phyloP scores from a whole-genome alignment of 768 basidiomycete species.

The Epithele typhae region DNA sequence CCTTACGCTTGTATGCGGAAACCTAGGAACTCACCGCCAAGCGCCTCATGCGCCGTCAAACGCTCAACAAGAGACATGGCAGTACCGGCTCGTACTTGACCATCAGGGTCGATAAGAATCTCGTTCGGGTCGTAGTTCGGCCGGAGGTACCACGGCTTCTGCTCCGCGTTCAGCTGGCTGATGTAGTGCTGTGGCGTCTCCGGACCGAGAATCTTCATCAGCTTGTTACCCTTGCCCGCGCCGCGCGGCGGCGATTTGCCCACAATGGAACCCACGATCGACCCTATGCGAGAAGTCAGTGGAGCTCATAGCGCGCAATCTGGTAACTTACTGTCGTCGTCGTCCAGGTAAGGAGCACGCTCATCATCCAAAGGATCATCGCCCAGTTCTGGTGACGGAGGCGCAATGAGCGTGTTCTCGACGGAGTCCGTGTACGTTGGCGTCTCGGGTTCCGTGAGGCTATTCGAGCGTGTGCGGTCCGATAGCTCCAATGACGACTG shows the following conservation, averaged over 20 bases:
- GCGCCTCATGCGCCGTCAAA: constrained; percentile 87
- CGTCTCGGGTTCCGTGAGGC: constrained; percentile 14
- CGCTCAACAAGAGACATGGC: constrained; percentile 83
- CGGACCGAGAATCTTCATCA: constrained; percentile 65
- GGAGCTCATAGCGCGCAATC: too few relatives aligned
- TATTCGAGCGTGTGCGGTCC: constrained; percentile 15
- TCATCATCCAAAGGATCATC: constrained; percentile 11
- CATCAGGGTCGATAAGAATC: constrained; percentile 82
- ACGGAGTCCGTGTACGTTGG: constrained; percentile 15
- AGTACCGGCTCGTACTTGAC: constrained; percentile 82
- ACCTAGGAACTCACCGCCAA: constrained; percentile 52
- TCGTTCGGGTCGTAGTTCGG: constrained; percentile 77
- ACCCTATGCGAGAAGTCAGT: too few relatives aligned
- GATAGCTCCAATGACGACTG: constrained; percentile 24
- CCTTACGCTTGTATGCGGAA: too few relatives aligned
- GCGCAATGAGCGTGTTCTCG: constrained; percentile 5
- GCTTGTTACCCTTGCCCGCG: constrained; percentile 44
- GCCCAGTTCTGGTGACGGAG: constrained; percentile 6
- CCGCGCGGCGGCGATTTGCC: constrained; percentile 23
- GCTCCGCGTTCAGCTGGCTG: constrained; percentile 35
- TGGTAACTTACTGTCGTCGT: constrained; percentile 24
- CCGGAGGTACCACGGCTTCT: constrained; percentile 80
- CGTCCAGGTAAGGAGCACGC: constrained; percentile 17
- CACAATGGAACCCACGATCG: too few relatives aligned
- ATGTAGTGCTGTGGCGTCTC: constrained; percentile 45